Conservation (phyloP, 2,329 filamentous ascomycete species). For the Penicillium sp. region DNA sequence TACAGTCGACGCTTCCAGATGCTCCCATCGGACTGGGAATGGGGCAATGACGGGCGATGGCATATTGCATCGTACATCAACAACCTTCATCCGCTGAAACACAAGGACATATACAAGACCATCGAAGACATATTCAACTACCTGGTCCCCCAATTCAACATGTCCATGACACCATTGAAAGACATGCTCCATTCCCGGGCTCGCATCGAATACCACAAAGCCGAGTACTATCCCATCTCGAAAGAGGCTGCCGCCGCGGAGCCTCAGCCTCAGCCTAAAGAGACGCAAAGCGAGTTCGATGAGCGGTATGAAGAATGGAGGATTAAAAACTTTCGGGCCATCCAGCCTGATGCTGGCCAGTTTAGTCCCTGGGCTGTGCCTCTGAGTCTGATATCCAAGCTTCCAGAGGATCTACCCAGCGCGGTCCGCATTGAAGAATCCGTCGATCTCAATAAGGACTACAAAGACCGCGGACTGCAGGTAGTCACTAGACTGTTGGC, state of each 20-base stretch:
- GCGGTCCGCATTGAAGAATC: constrained; percentile 25
- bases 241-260: constrained; percentile 14
- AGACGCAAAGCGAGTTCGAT: constrained; percentile 23
- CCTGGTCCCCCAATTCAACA: constrained; percentile 25
- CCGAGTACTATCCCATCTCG: constrained; percentile 25
- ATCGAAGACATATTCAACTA: constrained; percentile 37
- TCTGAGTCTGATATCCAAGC: constrained; percentile 23
- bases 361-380: constrained; percentile 33
- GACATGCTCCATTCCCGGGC: constrained; percentile 31
- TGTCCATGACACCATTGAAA: constrained; percentile 29
- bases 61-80: constrained; percentile 44
- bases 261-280: constrained; percentile 15
- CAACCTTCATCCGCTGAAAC: constrained; percentile 40
- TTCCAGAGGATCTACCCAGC: constrained; percentile 23
- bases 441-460: constrained; percentile 35
- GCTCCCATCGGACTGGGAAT: constrained; percentile 41
- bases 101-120: constrained; percentile 33
- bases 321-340: constrained; percentile 16
- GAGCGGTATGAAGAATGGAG: constrained; percentile 25
- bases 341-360: constrained; percentile 27
- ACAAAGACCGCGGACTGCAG: constrained; percentile 48
- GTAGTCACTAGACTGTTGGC: constrained; percentile 60
- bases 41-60: constrained; percentile 26
- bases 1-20: constrained; percentile 43
- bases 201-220: constrained; percentile 30